Evolutionary conservation across 495 filamentous ascomycete genomes (phyloP), one percentile per base, ranked within the genome.

Genomic region (Penicillium paxilli): DNA sequence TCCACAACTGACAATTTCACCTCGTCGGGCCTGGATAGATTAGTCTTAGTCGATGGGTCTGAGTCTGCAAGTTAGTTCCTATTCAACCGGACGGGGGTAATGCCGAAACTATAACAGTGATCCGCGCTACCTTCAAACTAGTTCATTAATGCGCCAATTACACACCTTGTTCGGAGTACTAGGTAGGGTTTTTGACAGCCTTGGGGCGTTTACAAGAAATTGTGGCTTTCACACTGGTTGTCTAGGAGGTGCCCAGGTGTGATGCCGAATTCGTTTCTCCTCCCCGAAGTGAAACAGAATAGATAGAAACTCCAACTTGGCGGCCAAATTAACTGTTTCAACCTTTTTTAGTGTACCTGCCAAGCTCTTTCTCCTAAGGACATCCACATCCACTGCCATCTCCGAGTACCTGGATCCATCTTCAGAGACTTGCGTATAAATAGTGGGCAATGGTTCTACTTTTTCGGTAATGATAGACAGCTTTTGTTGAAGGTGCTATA

Each of bases 141-240:
- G 44, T 53, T n/a, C 12, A 47, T 57, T 53, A 53, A 60, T 44
- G 54, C 55, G 17, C 44, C 58, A 53, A 60, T 53, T 40, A 53
- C n/a, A 25, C 3, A 16, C 26, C 6, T 10, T 10, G 16, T 38
- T 16, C 14, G 19, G 40, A 20, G 40, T 4, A 17, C 5, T 16
- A 12, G 19, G 40, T 25, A n/a, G n/a, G n/a, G 22, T 28, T 25
- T 12, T 28, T 32, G 35, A 46, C 21, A 25, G 16, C 10, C 9
- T n/a, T 12, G 12, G n/a, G n/a, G n/a, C n/a, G n/a, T n/a, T n/a
- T n/a, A n/a, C n/a, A n/a, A n/a, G n/a, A n/a, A n/a, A n/a, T n/a
- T n/a, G n/a, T n/a, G n/a, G n/a, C n/a, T n/a, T n/a, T n/a, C n/a
- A n/a, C n/a, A n/a, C n/a, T n/a, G n/a, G n/a, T n/a, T n/a, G n/a